Base-by-base conservation (phyloP, 2,329 filamentous ascomycete species). In the Fusarium pseudonygamai region DNA sequence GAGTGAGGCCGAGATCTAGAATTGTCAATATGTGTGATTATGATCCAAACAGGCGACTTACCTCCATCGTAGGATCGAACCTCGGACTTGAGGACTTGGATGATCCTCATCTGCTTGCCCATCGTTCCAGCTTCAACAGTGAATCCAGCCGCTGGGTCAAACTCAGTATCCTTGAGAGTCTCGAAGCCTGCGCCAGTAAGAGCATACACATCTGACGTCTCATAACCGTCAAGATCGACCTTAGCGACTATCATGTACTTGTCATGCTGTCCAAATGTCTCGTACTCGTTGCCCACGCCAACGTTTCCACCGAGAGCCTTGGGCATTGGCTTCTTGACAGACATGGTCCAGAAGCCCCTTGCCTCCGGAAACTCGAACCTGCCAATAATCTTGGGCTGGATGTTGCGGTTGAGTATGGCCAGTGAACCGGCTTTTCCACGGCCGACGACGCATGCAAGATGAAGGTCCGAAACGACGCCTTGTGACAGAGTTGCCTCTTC, bases 21-120 rank as follows among this genome's bases (percentile, higher is more conserved):
- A 1, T 22, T 14, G 65, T 81, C 34, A 80, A 76, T 45, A 47
- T 37, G 20, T n/a, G 36, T 5, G 5, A 36, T 30, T 40, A 40
- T 61, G 52, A 49, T n/a, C 2, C 6, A 42, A 6, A 20, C 13
- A 22, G 14, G 14, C 14, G 14, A 86, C 91, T 87, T 82, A 96
- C 94, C 92, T 82, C 92, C 92, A 80, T 98, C 95, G 77, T 98
- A 99, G 69, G 93, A 96, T 67, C 96, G 89, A 30, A 98, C 90
- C 78, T 98, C 96, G 4, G 91, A 94, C 73, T 92, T 93, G 60
- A 97, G 86, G 5, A 97, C 92, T 79, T 98, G 96, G 22, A 98
- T 92, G 39, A 98, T 91, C 66, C 94, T 90, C 79, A 89, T 93
- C 68, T 93, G 91, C 58, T 90, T 89, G n/a, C 93, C 93, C 81